These are phyloP conservation scores for Penicillium desertorum DNA, from an alignment of 495 filamentous ascomycete species.

Conservation along the genomic window DNA sequence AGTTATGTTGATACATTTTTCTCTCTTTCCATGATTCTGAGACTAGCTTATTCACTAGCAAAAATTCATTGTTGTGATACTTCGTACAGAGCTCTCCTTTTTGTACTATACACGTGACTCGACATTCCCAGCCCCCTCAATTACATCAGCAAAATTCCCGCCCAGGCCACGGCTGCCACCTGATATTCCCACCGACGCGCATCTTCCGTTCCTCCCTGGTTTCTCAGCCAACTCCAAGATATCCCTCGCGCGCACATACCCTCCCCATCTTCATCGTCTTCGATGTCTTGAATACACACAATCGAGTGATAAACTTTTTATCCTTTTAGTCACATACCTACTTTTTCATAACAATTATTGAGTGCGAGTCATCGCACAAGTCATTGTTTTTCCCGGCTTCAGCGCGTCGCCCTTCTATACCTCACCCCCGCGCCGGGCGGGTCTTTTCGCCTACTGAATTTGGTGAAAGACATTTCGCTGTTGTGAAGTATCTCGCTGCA, in stretches of 20 bases:
- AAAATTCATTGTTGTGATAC: neutral
- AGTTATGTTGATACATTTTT: neutral
- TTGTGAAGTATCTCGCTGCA: slow-evolving; percentile 11
- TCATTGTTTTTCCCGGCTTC: slow-evolving; percentile 41
- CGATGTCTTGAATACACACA: slow-evolving; percentile 22
- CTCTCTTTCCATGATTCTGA: neutral
- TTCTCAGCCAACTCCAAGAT: slow-evolving; percentile 28
- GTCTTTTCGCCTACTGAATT: slow-evolving; percentile 22
- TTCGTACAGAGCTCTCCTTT: neutral
- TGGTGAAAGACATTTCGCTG: slow-evolving; percentile 13
- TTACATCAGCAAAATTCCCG: slow-evolving; percentile 23
- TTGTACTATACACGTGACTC: slow-evolving; percentile 4
- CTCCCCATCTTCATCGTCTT: slow-evolving; percentile 5
- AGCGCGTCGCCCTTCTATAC: slow-evolving; percentile 43
- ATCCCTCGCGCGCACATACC: slow-evolving; percentile 22
- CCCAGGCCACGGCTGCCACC: slow-evolving; percentile 19
- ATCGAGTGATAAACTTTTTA: slow-evolving; percentile 8
- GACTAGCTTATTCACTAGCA: neutral
- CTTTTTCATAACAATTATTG: slow-evolving; percentile 5
- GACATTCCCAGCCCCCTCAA: slow-evolving; percentile 32
- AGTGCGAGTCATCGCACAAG: slow-evolving; percentile 22
- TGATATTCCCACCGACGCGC: slow-evolving; percentile 32
- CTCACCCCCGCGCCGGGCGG: slow-evolving; percentile 45
- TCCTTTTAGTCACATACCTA: slow-evolving; percentile 7
- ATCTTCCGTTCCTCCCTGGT: slow-evolving; percentile 23